A percentile compares a stretch with the other conserved stretches of the same genome.
Evolutionary conservation across 1,139 yeast genomes (phyloP).

Genomic region (Debaryomyces robertsiae): DNA sequence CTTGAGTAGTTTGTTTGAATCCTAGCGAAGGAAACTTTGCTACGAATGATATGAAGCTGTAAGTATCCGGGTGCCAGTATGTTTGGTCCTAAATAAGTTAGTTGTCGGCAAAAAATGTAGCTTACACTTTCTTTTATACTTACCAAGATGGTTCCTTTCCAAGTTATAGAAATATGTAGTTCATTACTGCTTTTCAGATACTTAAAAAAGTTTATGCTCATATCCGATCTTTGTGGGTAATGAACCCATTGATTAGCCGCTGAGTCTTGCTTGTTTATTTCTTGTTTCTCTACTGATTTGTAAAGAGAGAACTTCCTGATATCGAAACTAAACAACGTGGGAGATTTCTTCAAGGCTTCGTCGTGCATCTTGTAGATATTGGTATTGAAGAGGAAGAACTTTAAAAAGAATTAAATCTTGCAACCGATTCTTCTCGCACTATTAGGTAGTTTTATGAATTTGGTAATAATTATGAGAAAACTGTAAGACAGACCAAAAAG

Average conservation of each 20-base stretch:
- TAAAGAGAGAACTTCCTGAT: conserved; percentile 13
- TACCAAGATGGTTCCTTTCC: conserved; percentile 28
- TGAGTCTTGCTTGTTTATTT: background rate
- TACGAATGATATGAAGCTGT: conserved; percentile 21
- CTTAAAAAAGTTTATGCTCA: conserved; percentile 22
- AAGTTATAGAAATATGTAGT: conserved; percentile 17
- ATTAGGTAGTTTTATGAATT: too few relatives aligned
- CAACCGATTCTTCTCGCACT: background rate
- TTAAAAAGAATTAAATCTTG: background rate
- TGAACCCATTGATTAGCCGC: conserved; percentile 24
- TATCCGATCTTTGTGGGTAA: conserved; percentile 30
- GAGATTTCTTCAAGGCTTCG: conserved; percentile 3
- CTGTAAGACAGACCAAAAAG: too few relatives aligned
- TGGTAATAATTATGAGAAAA: too few relatives aligned
- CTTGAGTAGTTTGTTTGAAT: conserved; percentile 22
- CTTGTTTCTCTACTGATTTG: background rate
- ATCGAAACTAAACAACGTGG: conserved; percentile 9
- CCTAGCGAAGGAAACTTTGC: conserved; percentile 30
- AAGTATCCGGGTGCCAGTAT: conserved; percentile 14
- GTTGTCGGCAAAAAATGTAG: conserved; percentile 3
- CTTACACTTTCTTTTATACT: conserved; percentile 9
- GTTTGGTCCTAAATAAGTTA: conserved; percentile 20
- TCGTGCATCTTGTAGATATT: too few relatives aligned
- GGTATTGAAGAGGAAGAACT: background rate
- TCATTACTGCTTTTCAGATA: conserved; percentile 11